A percentile compares a stretch with the other conserved stretches of the same genome.
phyloP scores from a whole-genome alignment of 2,329 filamentous ascomycete species.

The Alternaria atra region DNA sequence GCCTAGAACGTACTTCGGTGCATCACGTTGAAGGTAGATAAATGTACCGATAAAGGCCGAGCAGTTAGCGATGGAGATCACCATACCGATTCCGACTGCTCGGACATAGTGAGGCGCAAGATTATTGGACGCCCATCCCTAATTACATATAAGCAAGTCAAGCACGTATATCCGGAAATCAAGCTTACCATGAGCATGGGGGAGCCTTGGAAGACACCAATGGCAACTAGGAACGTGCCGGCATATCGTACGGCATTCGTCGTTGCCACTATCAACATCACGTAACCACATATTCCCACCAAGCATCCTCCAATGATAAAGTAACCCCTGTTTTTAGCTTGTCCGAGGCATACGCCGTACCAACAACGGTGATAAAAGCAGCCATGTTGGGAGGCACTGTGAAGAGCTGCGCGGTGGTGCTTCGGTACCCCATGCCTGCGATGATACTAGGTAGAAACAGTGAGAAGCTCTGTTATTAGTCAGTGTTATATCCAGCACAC shows the following conservation, averaged over 20 bases:
- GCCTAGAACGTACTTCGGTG: slow-evolving; percentile 33
- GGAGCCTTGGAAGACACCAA: slow-evolving; percentile 54
- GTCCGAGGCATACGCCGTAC: slow-evolving; percentile 59
- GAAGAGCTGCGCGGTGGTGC: slow-evolving; percentile 51
- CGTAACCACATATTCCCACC: slow-evolving; percentile 59
- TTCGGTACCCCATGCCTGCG: slow-evolving; percentile 50
- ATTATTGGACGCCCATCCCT: slow-evolving; percentile 56
- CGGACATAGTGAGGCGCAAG: slow-evolving; percentile 65
- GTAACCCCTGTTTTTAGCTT: slow-evolving; percentile 51
- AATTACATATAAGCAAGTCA: slow-evolving; percentile 1
- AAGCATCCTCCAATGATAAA: slow-evolving; percentile 61
- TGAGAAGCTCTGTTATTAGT: slow-evolving; percentile 39
- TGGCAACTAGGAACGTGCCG: slow-evolving; percentile 52
- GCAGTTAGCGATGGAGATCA: slow-evolving; percentile 57
- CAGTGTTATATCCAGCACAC: slow-evolving; percentile 3
- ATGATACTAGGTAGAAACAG: slow-evolving; percentile 54
- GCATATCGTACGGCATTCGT: slow-evolving; percentile 51
- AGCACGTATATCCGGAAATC: too few species aligned
- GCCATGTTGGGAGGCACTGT: slow-evolving; percentile 56
- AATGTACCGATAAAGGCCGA: slow-evolving; percentile 62
- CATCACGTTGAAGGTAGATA: slow-evolving; percentile 59
- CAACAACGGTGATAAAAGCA: slow-evolving; percentile 48
- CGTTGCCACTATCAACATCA: slow-evolving; percentile 60
- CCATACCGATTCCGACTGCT: slow-evolving; percentile 61
- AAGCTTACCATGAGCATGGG: slow-evolving; percentile 46